Evolutionary conservation across 2,329 filamentous ascomycete genomes (phyloP), one percentile per base, ranked within the genome.

Genomic region (Diplocarpon rosae): DNA sequence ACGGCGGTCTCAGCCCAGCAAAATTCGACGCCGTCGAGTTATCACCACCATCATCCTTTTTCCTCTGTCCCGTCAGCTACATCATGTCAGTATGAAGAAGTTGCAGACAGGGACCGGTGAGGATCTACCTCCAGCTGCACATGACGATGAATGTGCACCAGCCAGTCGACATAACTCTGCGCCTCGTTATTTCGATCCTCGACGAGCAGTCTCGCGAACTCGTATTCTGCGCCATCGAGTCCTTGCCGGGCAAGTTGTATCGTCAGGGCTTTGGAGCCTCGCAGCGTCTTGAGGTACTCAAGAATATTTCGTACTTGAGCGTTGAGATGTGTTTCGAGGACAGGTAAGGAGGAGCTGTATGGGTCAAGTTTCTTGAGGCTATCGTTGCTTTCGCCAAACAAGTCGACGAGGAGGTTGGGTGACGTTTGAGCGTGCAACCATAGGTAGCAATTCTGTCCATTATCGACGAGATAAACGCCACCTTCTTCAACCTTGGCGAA

Each of bases 131-230:
- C 92, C 52, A 95, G 71, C 62, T 95, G 89, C 52, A 98, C 92
- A 55, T 85, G 81, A 57, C 90, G 83, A 66, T 98, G 92, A 51
- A 96, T 75, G 65, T 95, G 85, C 46, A 98, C 92, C 59, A 98
- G 71, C 92, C 92, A 98, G 67, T 98, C 92, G 29, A 96, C 92
- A 65, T 96, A 98, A 62, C 85, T 94, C 67, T 94, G 89, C 30
- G 92, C 92, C 68, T 98, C 92, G 55, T 95, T 95, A 64, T 96
- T 96, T 53, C 92, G 77, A 61, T 98, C 92, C 66, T 98, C 92
- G 28, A 95, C 80, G 54, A 98, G 66, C 66, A 93, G 71, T 42
- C 89, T 73, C 7, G 92, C 92, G 69, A 96, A 98, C 65, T 98
- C 92, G 59, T 88, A 96, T 64, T 98, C 92, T 2, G 89, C 86